Conservation (phyloP, 225 moss, liverwort and hornwort species). For the Sphagnum tenellum region DNA sequence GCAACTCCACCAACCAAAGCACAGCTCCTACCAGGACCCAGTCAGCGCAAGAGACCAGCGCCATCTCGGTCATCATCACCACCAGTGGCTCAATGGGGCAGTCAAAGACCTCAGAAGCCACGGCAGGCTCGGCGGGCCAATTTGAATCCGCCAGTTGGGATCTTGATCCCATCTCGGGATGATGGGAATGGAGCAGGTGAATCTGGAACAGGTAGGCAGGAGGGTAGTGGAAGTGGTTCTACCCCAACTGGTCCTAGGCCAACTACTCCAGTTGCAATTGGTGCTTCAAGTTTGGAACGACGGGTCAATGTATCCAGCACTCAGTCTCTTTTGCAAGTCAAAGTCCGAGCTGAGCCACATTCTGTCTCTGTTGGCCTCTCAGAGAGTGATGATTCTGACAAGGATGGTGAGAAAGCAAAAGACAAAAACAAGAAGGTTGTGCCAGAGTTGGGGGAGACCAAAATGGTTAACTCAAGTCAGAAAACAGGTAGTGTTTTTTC, state of each 20-base stretch:
- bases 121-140: slow-evolving; percentile 60
- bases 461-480: slow-evolving; percentile 31
- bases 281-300: slow-evolving; percentile 46
- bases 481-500: slow-evolving; percentile 52
- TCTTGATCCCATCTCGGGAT: slow-evolving; percentile 41
- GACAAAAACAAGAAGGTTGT: slow-evolving; percentile 71
- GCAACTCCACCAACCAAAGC: slow-evolving; percentile 42
- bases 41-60: slow-evolving; percentile 83
- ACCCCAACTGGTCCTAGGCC: slow-evolving; percentile 42
- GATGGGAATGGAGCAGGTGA: slow-evolving; percentile 37
- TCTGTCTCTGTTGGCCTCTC: slow-evolving; percentile 47
- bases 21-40: slow-evolving; percentile 35
- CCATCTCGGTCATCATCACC: slow-evolving; percentile 88
- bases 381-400: slow-evolving; percentile 70
- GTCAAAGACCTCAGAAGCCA: slow-evolving; percentile 75
- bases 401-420: slow-evolving; percentile 67
- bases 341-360: slow-evolving; percentile 49
- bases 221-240: slow-evolving; percentile 18
- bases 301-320: slow-evolving; percentile 40
- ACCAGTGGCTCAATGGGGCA: slow-evolving; percentile 85
- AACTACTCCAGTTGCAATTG: slow-evolving; percentile 30
- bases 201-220: slow-evolving; percentile 27
- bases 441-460: slow-evolving; percentile 55
- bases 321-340: slow-evolving; percentile 26
- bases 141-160: slow-evolving; percentile 53